phyloP scores from a whole-genome alignment of 2,329 filamentous ascomycete species.

The Rasamsonia emersonii region DNA sequence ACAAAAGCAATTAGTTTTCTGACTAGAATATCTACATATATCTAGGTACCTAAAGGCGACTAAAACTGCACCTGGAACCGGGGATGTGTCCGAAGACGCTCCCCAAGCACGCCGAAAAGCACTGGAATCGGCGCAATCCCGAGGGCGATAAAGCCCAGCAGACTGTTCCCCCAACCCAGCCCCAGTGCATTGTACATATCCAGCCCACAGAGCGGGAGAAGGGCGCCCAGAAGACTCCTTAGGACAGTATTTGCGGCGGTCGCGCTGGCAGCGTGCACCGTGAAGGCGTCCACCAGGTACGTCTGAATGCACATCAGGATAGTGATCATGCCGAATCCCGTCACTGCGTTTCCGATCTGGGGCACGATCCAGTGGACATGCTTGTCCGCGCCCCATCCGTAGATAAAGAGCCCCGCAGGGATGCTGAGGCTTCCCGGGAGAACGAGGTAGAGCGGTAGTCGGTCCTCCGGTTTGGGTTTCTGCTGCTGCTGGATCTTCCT shows the following conservation, averaged over 20 bases:
- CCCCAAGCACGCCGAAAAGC: slow-evolving; percentile 36
- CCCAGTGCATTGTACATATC: slow-evolving; percentile 26
- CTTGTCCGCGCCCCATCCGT: slow-evolving; percentile 42
- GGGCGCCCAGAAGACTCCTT: slow-evolving; percentile 37
- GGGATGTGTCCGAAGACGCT: too few species aligned
- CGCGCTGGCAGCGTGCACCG: slow-evolving; percentile 38
- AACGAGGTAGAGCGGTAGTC: slow-evolving; percentile 6
- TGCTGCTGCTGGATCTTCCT: slow-evolving; percentile 5
- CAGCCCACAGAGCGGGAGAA: slow-evolving; percentile 43
- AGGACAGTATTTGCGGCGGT: slow-evolving; percentile 40
- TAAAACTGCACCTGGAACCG: too few species aligned
- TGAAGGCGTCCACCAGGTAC: slow-evolving; percentile 29
- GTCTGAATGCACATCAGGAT: slow-evolving; percentile 27
- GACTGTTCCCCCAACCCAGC: slow-evolving; percentile 33
- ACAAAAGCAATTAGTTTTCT: too few species aligned
- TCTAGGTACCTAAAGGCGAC: too few species aligned
- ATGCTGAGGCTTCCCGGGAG: too few species aligned
- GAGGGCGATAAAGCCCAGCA: slow-evolving; percentile 33
- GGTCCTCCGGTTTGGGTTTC: slow-evolving; percentile 10
- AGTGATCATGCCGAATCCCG: slow-evolving; percentile 33
- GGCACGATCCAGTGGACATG: slow-evolving; percentile 41
- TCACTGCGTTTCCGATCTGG: slow-evolving; percentile 38
- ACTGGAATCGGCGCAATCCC: slow-evolving; percentile 31
- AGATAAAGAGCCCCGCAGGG: slow-evolving; percentile 44
- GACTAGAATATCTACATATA: too few species aligned